phyloP scores from a whole-genome alignment of 257 asterid genomes.

The Fraxinus cuspidata region DNA sequence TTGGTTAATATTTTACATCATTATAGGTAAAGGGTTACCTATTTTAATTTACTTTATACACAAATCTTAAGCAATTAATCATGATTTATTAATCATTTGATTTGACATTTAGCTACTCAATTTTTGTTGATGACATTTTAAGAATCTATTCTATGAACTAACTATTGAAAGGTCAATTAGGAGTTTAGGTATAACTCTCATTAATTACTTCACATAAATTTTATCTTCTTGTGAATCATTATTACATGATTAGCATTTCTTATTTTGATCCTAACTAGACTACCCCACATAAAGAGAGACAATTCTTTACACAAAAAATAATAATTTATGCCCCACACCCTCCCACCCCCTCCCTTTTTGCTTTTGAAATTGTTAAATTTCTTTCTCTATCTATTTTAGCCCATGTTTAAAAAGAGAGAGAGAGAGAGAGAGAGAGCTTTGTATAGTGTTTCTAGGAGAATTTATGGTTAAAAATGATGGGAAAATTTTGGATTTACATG shows the following conservation, averaged over 20 bases:
- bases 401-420: no score
- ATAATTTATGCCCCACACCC: slow-evolving; percentile 36
- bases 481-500: no score
- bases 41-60: slow-evolving; percentile 24
- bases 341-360: slow-evolving; percentile 7
- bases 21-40: slow-evolving; percentile 69
- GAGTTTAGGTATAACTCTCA: neutral
- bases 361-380: slow-evolving; percentile 13
- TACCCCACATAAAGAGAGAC: slow-evolving; percentile 34
- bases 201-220: neutral
- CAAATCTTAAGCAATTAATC: slow-evolving; percentile 36
- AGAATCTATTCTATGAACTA: slow-evolving; percentile 25
- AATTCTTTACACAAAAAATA: slow-evolving; percentile 29
- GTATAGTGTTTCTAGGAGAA: no score
- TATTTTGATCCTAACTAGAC: no score
- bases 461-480: no score
- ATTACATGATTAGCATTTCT: no score
- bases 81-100: slow-evolving; percentile 31
- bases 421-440: no score
- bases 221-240: no score
- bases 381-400: slow-evolving; percentile 5
- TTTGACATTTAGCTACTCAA: slow-evolving; percentile 24
- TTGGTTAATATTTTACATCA: slow-evolving; percentile 73
- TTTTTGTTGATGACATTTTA: slow-evolving; percentile 24
- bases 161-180: slow-evolving; percentile 25